These are phyloP conservation scores for Setomelanomma holmii DNA, from an alignment of 2,329 filamentous ascomycete genomes.

Conservation along the genomic window DNA sequence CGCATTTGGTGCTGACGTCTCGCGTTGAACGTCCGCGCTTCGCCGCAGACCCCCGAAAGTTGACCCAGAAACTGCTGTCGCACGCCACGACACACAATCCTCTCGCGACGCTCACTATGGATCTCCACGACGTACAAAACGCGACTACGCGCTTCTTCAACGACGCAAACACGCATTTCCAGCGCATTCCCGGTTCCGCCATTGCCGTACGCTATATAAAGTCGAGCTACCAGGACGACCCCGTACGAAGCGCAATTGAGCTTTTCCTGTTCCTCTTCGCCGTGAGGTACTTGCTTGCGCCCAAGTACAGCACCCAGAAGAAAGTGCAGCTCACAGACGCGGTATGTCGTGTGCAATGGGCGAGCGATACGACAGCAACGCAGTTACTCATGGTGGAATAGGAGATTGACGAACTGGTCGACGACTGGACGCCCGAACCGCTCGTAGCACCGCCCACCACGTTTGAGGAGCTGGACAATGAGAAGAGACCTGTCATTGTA, in stretches of 20 bases:
- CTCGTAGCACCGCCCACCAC: constrained; percentile 76
- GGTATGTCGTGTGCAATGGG: constrained; percentile 46
- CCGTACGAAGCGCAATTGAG: constrained; percentile 90
- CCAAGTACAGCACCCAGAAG: constrained; percentile 90
- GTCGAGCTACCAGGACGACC: constrained; percentile 97
- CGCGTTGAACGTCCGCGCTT: constrained; percentile 26
- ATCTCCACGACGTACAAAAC: constrained; percentile 63
- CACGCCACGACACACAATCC: constrained; percentile 1
- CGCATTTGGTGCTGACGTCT: constrained; percentile 11
- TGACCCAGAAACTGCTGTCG: constrained; percentile 2
- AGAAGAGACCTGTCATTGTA: constrained; percentile 85
- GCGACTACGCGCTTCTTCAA: constrained; percentile 62
- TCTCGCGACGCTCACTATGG: constrained; percentile 51
- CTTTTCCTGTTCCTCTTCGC: constrained; percentile 94
- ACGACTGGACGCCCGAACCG: constrained; percentile 95
- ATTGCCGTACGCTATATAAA: constrained; percentile 95
- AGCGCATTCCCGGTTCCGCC: constrained; percentile 90
- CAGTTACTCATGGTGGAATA: constrained; percentile 39
- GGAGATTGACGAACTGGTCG: constrained; percentile 96
- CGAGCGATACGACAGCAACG: not conserved
- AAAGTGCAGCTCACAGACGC: constrained; percentile 89
- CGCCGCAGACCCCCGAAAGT: constrained; percentile 30
- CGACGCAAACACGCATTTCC: constrained; percentile 71
- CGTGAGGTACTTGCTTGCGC: constrained; percentile 88
- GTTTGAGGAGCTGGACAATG: constrained; percentile 81